Evolutionary conservation across 345 rosid genomes (phyloP).

Genomic region (Toxicodendron radicans): DNA sequence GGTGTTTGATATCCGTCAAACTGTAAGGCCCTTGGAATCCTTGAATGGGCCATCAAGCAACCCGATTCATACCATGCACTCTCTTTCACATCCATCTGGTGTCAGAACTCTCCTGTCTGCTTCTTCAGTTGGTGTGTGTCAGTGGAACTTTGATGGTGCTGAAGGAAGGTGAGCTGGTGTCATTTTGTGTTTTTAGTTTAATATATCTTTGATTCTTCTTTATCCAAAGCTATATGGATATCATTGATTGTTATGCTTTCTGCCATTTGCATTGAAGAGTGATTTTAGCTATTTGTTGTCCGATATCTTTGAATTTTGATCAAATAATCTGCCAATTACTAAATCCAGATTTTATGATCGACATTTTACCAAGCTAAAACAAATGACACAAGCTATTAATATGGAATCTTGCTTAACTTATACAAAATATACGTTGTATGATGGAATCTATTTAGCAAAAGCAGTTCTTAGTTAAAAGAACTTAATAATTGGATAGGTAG

Average conservation of each 20-base stretch:
- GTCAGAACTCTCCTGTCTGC: constrained; percentile 59
- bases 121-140: constrained; percentile 77
- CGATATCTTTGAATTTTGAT: no score
- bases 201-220: background rate
- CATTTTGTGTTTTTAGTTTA: background rate
- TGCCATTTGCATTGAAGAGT: background rate
- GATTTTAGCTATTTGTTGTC: background rate
- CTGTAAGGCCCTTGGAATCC: constrained; percentile 54
- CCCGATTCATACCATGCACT: constrained; percentile 72
- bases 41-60: constrained; percentile 60
- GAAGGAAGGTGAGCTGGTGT: constrained; percentile 54
- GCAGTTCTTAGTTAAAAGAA: background rate
- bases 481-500: background rate
- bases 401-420: background rate
- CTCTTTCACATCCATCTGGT: constrained; percentile 45
- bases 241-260: background rate
- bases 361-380: background rate
- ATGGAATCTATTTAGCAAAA: background rate
- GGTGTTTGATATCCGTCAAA: constrained; percentile 83
- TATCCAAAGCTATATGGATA: background rate
- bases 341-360: background rate
- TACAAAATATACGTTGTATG: no score
- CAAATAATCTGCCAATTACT: background rate
- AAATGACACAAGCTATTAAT: background rate
- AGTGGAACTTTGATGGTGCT: constrained; percentile 60